phyloP scores from a whole-genome alignment of 2,329 filamentous ascomycete genomes.

The Teratosphaeria nubilosa region DNA sequence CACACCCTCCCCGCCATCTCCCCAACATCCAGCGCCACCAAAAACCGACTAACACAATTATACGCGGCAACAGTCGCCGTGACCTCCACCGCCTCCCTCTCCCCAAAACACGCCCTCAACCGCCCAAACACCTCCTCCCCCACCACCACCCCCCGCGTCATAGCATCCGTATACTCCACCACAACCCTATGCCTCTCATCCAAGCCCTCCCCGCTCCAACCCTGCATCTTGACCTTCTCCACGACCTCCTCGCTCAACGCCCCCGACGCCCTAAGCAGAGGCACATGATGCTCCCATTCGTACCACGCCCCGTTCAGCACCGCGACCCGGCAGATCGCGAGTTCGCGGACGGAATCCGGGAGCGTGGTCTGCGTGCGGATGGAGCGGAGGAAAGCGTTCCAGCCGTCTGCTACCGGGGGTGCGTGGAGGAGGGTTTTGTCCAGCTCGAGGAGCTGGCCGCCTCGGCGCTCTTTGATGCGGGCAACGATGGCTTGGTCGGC shows the following conservation, averaged over 20 bases:
- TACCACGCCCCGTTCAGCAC: slow-evolving; percentile 74
- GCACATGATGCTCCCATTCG: slow-evolving; percentile 73
- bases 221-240: slow-evolving; percentile 33
- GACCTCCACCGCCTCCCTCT: slow-evolving; percentile 70
- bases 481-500: slow-evolving; percentile 43
- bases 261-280: slow-evolving; percentile 53
- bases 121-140: slow-evolving; percentile 56
- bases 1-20: slow-evolving; percentile 28
- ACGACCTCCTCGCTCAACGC: slow-evolving; percentile 45
- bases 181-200: slow-evolving; percentile 57
- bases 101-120: slow-evolving; percentile 52
- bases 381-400: slow-evolving; percentile 47
- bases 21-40: slow-evolving; percentile 66
- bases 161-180: slow-evolving; percentile 67
- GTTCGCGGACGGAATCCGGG: slow-evolving; percentile 51
- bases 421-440: slow-evolving; percentile 46
- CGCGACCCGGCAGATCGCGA: slow-evolving; percentile 72
- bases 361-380: slow-evolving; percentile 45
- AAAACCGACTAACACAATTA: slow-evolving; percentile 74
- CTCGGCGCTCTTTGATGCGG: slow-evolving; percentile 42
- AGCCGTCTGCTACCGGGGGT: slow-evolving; percentile 47
- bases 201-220: slow-evolving; percentile 34
- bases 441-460: slow-evolving; percentile 41
- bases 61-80: slow-evolving; percentile 71
- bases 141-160: slow-evolving; percentile 66